Percentiles rank a stretch among this genome's conserved stretches.
These are phyloP conservation scores for Senecio squalidus DNA, from an alignment of 140 eudicot species.

Conservation along the genomic window DNA sequence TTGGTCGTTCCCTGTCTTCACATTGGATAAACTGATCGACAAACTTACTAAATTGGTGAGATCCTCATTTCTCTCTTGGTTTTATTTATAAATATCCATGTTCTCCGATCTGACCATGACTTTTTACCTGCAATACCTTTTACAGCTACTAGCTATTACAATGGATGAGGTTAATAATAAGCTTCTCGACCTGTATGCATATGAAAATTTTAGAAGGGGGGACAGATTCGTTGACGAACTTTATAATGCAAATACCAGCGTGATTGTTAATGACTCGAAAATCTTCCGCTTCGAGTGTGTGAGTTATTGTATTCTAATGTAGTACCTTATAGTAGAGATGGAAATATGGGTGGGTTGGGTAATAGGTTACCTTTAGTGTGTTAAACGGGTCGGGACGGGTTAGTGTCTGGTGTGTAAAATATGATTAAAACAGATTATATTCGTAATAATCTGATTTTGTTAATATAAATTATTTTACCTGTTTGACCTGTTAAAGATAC, in stretches of 20 bases:
- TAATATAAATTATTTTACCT: too few species aligned
- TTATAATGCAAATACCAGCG: slow-evolving; percentile 78
- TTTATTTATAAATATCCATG: not conserved
- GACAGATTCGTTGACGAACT: slow-evolving; percentile 56
- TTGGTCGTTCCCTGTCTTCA: slow-evolving; percentile 86
- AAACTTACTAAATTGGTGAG: slow-evolving; percentile 81
- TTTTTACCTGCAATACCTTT: not conserved
- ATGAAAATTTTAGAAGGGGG: slow-evolving; percentile 66
- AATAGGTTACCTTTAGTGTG: not conserved
- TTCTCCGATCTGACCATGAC: slow-evolving; percentile 6
- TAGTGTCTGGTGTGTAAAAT: too few species aligned
- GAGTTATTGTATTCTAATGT: slow-evolving; percentile 25
- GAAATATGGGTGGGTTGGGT: not conserved
- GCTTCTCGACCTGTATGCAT: slow-evolving; percentile 80
- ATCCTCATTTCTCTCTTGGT: slow-evolving; percentile 14
- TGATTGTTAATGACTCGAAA: slow-evolving; percentile 74
- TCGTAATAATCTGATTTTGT: too few species aligned
- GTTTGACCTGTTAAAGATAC: not conserved
- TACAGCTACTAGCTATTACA: slow-evolving; percentile 71
- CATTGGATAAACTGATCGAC: slow-evolving; percentile 86
- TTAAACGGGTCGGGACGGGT: not conserved
- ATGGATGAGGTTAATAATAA: slow-evolving; percentile 75
- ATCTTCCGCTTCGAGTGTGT: slow-evolving; percentile 84
- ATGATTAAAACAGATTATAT: too few species aligned
- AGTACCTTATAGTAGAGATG: not conserved